Evolutionary conservation across 2,329 filamentous ascomycete genomes (phyloP), one percentile per base, ranked within the genome.

Genomic region (Colletotrichum higginsianum): DNA sequence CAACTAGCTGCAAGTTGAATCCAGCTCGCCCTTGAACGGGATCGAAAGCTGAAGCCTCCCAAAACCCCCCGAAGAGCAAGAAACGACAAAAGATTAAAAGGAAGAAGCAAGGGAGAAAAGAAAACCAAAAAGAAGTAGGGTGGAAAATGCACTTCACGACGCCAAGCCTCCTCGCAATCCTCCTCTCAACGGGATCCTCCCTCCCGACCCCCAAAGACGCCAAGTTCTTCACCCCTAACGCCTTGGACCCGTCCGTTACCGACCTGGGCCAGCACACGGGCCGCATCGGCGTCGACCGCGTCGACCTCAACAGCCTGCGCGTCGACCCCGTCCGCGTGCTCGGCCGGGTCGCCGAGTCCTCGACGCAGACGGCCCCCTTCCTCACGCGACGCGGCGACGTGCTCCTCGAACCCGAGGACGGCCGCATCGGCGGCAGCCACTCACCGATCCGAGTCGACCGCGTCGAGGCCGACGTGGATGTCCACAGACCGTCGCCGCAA

Each of bases 281-380:
- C 46, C 53, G 16, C 12, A 72, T 72, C 53, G 58, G 69, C 46
- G 66, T 72, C n/a, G 69, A 72, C 47, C 58, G 38, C 4, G 68
- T 71, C 23, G 68, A 71, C 65, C 52, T 58, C 44, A 63, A 13
- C 58, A 15, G 16, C 26, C 68, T 71, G 6, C 68, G 68, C 46
- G 68, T 71, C 23, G 68, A 71, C 38, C 68, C 68, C 12, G 68
- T 71, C 16, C 26, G 61, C n/a, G 60, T 50, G 15, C 30, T 61
- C 13, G 15, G 12, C 12, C 12, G 16, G n/a, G 40, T 61, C 46
- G 35, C 35, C 16, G 18, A 21, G n/a, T 61, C 58, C 1, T 40
- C 30, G 7, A 6, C 11, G 5, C 15, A 18, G 0, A 18, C 15
- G 1, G 12, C 5, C 8, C 5, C 44, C 11, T 50, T 30, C 6